Conservation (phyloP, 1,284 basidiomycete species). For the Ustilago cynodontis region DNA sequence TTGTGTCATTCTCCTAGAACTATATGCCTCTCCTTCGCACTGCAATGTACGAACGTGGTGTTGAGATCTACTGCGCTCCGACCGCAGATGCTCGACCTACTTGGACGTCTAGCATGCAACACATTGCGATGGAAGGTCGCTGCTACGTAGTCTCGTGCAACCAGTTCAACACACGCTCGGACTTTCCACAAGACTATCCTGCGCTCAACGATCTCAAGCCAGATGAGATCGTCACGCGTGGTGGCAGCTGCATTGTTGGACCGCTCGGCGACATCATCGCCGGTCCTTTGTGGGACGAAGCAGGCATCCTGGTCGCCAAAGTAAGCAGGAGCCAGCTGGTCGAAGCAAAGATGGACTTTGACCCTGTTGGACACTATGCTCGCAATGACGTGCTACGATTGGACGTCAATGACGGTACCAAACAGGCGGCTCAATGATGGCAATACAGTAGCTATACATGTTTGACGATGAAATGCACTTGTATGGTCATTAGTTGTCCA, state of each 20-base stretch:
- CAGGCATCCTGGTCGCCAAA: slow-evolving; percentile 77
- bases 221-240: slow-evolving; percentile 77
- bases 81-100: slow-evolving; percentile 78
- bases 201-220: slow-evolving; percentile 35
- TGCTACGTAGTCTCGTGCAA: slow-evolving; percentile 80
- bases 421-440: slow-evolving; percentile 64
- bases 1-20: slow-evolving; percentile 73
- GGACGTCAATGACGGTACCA: slow-evolving; percentile 28
- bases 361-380: slow-evolving; percentile 79
- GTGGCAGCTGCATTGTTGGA: slow-evolving; percentile 78
- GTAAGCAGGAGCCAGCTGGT: slow-evolving; percentile 76
- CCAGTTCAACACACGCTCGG: slow-evolving; percentile 71
- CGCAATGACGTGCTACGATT: slow-evolving; percentile 73
- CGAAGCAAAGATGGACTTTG: slow-evolving; percentile 80
- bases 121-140: slow-evolving; percentile 81
- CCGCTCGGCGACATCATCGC: slow-evolving; percentile 79
- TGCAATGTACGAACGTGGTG: slow-evolving; percentile 76
- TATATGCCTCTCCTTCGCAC: slow-evolving; percentile 77
- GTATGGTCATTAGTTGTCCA: no score
- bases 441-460: no score
- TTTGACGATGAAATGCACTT: no score
- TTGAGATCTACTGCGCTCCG: slow-evolving; percentile 78
- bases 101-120: slow-evolving; percentile 79
- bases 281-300: slow-evolving; percentile 76
- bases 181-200: slow-evolving; percentile 76